Evolutionary conservation across 2,329 filamentous ascomycete species (phyloP).

Genomic region (Chrysoporthe puriensis): DNA sequence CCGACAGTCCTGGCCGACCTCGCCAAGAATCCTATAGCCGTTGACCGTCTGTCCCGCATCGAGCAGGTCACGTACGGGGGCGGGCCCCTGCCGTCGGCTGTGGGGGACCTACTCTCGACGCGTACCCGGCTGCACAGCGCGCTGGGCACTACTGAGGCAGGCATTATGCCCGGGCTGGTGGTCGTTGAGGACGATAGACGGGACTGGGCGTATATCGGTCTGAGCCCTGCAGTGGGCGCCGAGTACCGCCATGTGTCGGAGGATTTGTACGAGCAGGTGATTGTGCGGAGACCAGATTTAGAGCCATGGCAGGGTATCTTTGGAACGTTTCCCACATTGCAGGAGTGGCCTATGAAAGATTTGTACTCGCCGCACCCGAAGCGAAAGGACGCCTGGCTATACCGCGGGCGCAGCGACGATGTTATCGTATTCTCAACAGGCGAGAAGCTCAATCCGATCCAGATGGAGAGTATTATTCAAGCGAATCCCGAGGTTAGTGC

Average conservation of each 20-base stretch:
- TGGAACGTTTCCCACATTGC: slow-evolving; percentile 33
- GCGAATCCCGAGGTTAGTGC: slow-evolving; percentile 12
- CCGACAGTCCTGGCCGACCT: neutral
- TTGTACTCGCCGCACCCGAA: slow-evolving; percentile 7
- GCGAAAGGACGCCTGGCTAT: slow-evolving; percentile 4
- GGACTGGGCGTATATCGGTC: slow-evolving; percentile 31
- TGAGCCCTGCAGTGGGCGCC: slow-evolving; percentile 27
- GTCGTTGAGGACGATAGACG: neutral
- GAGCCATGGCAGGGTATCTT: slow-evolving; percentile 34
- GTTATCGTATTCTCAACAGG: slow-evolving; percentile 15
- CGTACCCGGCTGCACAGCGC: neutral
- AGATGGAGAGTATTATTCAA: slow-evolving; percentile 16
- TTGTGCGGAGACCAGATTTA: slow-evolving; percentile 29
- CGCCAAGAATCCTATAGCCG: neutral
- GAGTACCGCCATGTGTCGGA: slow-evolving; percentile 17
- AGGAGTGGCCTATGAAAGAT: slow-evolving; percentile 34
- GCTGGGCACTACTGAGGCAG: neutral
- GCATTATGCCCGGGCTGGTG: neutral
- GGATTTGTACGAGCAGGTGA: slow-evolving; percentile 37
- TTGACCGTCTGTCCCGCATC: neutral
- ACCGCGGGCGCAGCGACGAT: slow-evolving; percentile 8
- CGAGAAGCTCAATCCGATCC: slow-evolving; percentile 14
- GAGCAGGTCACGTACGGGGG: neutral
- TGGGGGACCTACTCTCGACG: neutral
- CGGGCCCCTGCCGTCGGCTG: neutral